phyloP scores from a whole-genome alignment of 768 basidiomycete species.

The Panaeolus cyanescens region DNA sequence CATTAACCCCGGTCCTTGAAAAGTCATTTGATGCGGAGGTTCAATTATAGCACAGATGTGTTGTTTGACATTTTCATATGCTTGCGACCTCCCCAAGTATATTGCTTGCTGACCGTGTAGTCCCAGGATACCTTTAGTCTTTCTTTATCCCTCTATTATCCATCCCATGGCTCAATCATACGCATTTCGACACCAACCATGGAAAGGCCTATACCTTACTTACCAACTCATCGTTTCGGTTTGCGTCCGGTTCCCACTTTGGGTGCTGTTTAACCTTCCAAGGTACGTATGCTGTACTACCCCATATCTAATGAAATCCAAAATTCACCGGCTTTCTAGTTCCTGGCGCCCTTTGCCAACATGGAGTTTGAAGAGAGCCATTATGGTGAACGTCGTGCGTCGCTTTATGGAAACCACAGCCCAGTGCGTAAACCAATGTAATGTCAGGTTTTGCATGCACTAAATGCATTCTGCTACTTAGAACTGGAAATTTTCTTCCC shows the following conservation, averaged over 20 bases:
- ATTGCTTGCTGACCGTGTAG: not conserved
- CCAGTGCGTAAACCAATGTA: slow-evolving; percentile 32
- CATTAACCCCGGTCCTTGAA: not conserved
- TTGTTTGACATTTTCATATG: slow-evolving; percentile 1
- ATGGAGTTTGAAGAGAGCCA: slow-evolving; percentile 44
- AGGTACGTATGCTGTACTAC: slow-evolving; percentile 23
- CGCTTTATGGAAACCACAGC: slow-evolving; percentile 21
- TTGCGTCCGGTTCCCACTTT: slow-evolving; percentile 49
- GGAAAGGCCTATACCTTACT: slow-evolving; percentile 48
- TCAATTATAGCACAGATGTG: no score
- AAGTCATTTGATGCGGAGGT: not conserved
- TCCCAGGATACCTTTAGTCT: not conserved
- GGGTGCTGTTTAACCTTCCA: slow-evolving; percentile 42
- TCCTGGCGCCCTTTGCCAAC: slow-evolving; percentile 44
- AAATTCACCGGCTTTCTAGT: slow-evolving; percentile 20
- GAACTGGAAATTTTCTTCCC: slow-evolving; percentile 33
- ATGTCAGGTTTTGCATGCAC: no score
- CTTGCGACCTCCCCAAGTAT: not conserved
- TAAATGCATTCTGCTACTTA: slow-evolving; percentile 15
- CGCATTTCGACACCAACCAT: slow-evolving; percentile 43
- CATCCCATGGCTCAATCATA: not conserved
- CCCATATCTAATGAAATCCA: not conserved
- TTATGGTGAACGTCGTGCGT: slow-evolving; percentile 38
- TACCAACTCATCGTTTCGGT: slow-evolving; percentile 41
- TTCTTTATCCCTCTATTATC: not conserved